Base-by-base conservation (phyloP, 192 early-diverging fungal species). In the Coemansia guatemalensis region DNA sequence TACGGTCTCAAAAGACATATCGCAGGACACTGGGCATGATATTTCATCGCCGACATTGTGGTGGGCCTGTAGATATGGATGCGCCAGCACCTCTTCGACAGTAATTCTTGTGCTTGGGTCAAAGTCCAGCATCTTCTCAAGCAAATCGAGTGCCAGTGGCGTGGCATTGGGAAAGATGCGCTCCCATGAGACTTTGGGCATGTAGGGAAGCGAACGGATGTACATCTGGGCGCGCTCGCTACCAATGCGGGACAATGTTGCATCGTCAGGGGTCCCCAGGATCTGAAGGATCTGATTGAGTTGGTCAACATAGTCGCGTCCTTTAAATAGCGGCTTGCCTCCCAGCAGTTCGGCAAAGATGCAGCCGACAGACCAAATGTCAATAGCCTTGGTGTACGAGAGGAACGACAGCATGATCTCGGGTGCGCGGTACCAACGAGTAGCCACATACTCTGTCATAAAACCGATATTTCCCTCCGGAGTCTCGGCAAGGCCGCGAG, bases 361-460 rank as follows among this genome's bases (percentile, higher is more conserved):
- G 73, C 97, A 99, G 17, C 97, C 97, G 24, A 99, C 92, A 5
- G 93, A 92, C 96, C 96, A 97, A 86, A 98, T 97, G 68, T 97
- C 97, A 64, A 93, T 98, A 26, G 97, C 96, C 89, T 99, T 99
- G 61, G 96, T 98, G 82, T 99, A 99, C 55, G 86, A 91, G 62
- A 93, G 89, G 82, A 97, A 97, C 56, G 94, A 94, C 44, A 99
- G 84, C 91, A 99, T 95, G 64, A 99, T 93, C 67, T 99, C 97
- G 21, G 97, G 97, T 17, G 97, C 94, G 50, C 97, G 85, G 81
- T 98, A 99, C 95, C 95, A 99, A 66, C 97, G 82, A n/a, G 97
- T 99, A 41, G 97, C 97, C 26, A 99, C 97, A 63, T 99, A 99
- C 78, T 99, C 97, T 20, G 97, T 99, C 93, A 98, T 98, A 69